Evolutionary conservation across 768 basidiomycete species (phyloP).

Genomic region (Piloderma croceum): DNA sequence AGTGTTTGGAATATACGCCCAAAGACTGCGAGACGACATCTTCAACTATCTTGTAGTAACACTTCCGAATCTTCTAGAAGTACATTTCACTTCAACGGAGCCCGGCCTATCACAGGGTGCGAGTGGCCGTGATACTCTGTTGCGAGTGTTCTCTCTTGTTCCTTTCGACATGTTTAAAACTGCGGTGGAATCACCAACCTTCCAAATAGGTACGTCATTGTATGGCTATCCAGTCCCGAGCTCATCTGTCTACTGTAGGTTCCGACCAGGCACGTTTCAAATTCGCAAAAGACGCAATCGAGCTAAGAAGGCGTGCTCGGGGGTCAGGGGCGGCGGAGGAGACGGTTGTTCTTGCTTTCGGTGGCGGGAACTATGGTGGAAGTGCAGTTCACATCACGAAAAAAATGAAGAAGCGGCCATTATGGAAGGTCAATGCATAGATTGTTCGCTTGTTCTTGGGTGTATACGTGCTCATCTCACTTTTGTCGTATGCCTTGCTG

Average conservation of each 20-base stretch:
- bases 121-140: constrained; percentile 60
- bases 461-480: no score
- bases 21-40: constrained; percentile 67
- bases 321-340: constrained; percentile 74
- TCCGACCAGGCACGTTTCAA: constrained; percentile 85
- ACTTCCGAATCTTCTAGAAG: constrained; percentile 62
- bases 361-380: constrained; percentile 58
- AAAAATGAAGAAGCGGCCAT: constrained; percentile 77
- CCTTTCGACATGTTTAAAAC: constrained; percentile 87
- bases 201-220: constrained; percentile 72
- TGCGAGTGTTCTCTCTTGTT: constrained; percentile 71
- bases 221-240: no score
- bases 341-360: constrained; percentile 89
- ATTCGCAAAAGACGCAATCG: constrained; percentile 88
- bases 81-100: constrained; percentile 34
- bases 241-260: constrained; percentile 43
- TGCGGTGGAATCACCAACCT: constrained; percentile 72
- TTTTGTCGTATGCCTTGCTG: no score
- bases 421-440: constrained; percentile 53
- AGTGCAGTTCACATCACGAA: constrained; percentile 85
- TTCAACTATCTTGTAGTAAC: constrained; percentile 73
- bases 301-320: constrained; percentile 70
- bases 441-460: constrained; percentile 5
- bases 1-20: constrained; percentile 75
- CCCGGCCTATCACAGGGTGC: constrained; percentile 35